Evolutionary conservation across 2,329 filamentous ascomycete genomes (phyloP).

Genomic region (Arthrocladium fulminans): DNA sequence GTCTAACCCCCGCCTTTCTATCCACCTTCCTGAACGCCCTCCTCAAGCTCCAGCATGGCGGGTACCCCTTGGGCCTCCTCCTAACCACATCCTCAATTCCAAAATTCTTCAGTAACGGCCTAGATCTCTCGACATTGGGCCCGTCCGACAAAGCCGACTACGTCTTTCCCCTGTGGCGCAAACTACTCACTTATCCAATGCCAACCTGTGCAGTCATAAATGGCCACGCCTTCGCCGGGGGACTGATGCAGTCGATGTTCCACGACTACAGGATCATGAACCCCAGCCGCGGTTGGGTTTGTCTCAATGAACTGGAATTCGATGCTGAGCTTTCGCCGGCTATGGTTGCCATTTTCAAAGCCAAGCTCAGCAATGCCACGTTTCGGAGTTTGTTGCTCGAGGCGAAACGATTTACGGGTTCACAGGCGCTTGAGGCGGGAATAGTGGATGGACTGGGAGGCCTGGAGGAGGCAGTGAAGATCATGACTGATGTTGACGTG

Average conservation of each 20-base stretch:
- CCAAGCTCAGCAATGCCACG: constrained; percentile 50
- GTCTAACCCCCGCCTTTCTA: constrained; percentile 61
- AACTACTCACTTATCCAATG: constrained; percentile 66
- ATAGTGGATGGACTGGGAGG: constrained; percentile 62
- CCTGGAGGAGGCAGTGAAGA: constrained; percentile 51
- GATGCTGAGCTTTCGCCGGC: constrained; percentile 64
- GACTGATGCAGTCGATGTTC: constrained; percentile 72
- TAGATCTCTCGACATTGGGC: constrained; percentile 59
- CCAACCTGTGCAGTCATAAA: constrained; percentile 71
- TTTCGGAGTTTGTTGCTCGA: constrained; percentile 65
- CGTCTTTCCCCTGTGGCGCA: constrained; percentile 57
- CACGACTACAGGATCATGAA: constrained; percentile 78
- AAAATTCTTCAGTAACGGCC: constrained; percentile 72
- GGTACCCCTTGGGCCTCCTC: constrained; percentile 49
- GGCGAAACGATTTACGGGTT: constrained; percentile 56
- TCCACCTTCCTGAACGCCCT: constrained; percentile 59
- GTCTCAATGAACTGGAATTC: constrained; percentile 74
- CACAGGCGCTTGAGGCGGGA: constrained; percentile 55
- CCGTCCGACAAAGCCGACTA: constrained; percentile 53
- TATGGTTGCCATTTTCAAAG: constrained; percentile 66
- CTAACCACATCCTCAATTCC: constrained; percentile 64
- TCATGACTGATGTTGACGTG: constrained; percentile 46
- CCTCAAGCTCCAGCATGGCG: constrained; percentile 28
- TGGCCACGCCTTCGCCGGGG: constrained; percentile 72
- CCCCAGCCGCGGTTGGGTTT: constrained; percentile 60